A percentile compares a stretch with the other conserved stretches of the same genome.
Evolutionary conservation across 2,329 filamentous ascomycete genomes (phyloP).

Genomic region (Lasiodiplodia theobromae): DNA sequence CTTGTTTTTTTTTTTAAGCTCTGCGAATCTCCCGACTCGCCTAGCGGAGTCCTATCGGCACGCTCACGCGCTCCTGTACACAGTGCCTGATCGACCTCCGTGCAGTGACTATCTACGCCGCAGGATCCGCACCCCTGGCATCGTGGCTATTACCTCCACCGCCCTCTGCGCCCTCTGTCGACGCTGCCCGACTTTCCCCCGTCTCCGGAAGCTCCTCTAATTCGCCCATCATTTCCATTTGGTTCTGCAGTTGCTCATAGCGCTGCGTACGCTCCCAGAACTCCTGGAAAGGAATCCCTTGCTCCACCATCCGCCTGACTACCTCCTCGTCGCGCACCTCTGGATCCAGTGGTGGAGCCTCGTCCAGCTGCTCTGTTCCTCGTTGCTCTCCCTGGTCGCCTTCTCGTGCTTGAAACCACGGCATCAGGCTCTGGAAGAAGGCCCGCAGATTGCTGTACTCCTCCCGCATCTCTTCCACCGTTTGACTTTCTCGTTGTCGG

Average conservation of each 20-base stretch:
- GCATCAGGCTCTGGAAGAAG: conserved; percentile 31
- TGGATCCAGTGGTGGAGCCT: conserved; percentile 8
- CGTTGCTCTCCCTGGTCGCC: neutral
- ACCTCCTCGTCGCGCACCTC: conserved; percentile 31
- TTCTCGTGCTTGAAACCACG: conserved; percentile 29
- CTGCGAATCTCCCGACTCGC: conserved; percentile 13
- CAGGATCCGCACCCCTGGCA: conserved; percentile 21
- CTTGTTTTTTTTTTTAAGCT: conserved; percentile 8
- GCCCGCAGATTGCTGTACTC: conserved; percentile 30
- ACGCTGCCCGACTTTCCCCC: neutral
- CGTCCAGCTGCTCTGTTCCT: neutral
- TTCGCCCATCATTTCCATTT: conserved; percentile 31
- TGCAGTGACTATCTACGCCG: conserved; percentile 12
- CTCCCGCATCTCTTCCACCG: conserved; percentile 20
- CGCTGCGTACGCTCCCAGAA: conserved; percentile 38
- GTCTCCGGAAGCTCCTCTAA: conserved; percentile 7
- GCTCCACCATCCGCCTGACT: conserved; percentile 29
- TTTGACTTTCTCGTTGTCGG: neutral
- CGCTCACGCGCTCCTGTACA: neutral
- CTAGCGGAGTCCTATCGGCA: neutral
- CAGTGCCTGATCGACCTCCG: conserved; percentile 22
- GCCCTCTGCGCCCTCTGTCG: conserved; percentile 2
- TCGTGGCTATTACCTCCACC: neutral
- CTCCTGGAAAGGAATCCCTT: conserved; percentile 33
- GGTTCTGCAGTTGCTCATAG: conserved; percentile 38